Evolutionary conservation across 805 yeast species (phyloP).

Genomic region (Grigorovia transvaalensis): DNA sequence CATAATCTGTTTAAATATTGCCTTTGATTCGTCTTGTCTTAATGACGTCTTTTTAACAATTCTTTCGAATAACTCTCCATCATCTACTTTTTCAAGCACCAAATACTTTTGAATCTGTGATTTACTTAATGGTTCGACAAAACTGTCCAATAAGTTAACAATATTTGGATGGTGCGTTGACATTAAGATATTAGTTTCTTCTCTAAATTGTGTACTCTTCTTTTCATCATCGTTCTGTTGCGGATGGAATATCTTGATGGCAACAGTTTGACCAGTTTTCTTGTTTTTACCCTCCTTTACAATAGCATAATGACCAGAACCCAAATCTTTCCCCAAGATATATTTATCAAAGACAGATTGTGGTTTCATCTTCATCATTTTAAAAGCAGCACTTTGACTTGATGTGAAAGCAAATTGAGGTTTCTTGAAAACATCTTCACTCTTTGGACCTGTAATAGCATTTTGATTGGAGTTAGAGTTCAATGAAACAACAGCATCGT

Average conservation of each 20-base stretch:
- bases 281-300: conserved; percentile 60
- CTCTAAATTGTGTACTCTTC: conserved; percentile 38
- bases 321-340: conserved; percentile 45
- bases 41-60: conserved; percentile 55
- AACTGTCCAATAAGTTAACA: conserved; percentile 51
- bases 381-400: conserved; percentile 15
- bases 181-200: conserved; percentile 57
- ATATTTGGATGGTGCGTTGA: conserved; percentile 61
- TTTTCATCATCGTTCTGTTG: conserved; percentile 34
- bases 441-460: conserved; percentile 1
- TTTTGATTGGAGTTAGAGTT: background rate
- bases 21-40: conserved; percentile 51
- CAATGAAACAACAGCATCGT: background rate
- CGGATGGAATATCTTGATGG: conserved; percentile 67
- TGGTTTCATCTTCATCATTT: conserved; percentile 10
- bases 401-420: conserved; percentile 17
- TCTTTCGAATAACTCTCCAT: conserved; percentile 68
- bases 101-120: conserved; percentile 39
- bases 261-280: conserved; percentile 49
- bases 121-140: conserved; percentile 43
- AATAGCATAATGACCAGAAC: conserved; percentile 74
- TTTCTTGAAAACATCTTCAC: conserved; percentile 19
- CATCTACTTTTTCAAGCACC: conserved; percentile 62
- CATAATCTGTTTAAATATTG: conserved; percentile 53
- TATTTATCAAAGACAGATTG: conserved; percentile 46